Conservation (phyloP, 768 basidiomycete genomes). For the Lactifluus echinatus region DNA sequence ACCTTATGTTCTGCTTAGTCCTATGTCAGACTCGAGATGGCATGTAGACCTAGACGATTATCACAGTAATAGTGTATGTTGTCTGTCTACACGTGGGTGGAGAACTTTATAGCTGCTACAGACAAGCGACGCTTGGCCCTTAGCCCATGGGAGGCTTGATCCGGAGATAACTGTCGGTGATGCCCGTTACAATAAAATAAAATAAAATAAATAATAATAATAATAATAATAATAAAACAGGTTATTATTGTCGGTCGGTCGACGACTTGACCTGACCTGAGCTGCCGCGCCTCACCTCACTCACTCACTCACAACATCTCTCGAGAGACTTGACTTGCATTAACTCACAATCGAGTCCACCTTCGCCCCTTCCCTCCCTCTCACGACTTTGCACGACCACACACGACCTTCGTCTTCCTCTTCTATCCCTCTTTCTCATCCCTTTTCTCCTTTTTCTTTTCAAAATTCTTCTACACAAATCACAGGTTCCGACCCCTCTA, state of each 20-base stretch:
- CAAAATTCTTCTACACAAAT: constrained; percentile 5
- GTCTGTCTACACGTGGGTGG: background rate
- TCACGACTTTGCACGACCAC: constrained; percentile 23
- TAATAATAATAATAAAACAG: background rate
- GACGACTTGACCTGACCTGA: background rate
- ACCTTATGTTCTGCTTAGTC: background rate
- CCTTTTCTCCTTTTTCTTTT: constrained; percentile 8
- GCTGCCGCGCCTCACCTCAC: constrained; percentile 9
- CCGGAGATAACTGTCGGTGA: constrained; percentile 12
- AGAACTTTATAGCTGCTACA: too few relatives aligned
- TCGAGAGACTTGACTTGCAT: background rate
- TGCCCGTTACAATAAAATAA: background rate
- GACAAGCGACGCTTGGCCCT: too few relatives aligned
- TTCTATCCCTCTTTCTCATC: background rate
- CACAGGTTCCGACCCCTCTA: constrained; percentile 11
- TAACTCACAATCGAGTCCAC: constrained; percentile 10
- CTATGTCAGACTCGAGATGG: background rate
- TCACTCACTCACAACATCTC: background rate
- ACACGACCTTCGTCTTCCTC: constrained; percentile 17
- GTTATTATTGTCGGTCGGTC: background rate
- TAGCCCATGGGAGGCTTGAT: too few relatives aligned
- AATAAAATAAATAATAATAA: background rate
- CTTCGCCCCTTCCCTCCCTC: constrained; percentile 23
- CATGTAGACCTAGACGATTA: constrained; percentile 1
- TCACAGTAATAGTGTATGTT: too few relatives aligned